Evolutionary conservation across 495 filamentous ascomycete species (phyloP).

Genomic region (Aspergillus taichungensis): DNA sequence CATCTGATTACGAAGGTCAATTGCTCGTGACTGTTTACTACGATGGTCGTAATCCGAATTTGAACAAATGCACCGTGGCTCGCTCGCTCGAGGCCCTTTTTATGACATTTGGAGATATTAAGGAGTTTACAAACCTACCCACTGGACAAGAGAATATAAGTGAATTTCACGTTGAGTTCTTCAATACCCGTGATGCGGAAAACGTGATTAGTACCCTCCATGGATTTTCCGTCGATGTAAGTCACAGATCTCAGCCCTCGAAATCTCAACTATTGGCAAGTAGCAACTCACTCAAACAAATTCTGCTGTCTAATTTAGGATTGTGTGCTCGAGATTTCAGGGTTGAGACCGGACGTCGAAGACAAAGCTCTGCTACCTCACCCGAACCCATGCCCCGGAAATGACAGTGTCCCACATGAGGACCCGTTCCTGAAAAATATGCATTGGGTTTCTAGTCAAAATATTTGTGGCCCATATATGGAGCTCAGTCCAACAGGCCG

Average conservation of each 20-base stretch:
- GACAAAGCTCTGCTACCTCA: slow-evolving; percentile 4
- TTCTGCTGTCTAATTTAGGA: slow-evolving; percentile 8
- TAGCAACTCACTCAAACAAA: background rate
- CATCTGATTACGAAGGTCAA: slow-evolving; percentile 29
- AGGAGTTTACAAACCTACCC: slow-evolving; percentile 34
- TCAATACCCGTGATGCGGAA: slow-evolving; percentile 33
- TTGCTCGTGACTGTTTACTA: slow-evolving; percentile 20
- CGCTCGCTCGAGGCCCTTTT: slow-evolving; percentile 37
- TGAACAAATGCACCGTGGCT: slow-evolving; percentile 14
- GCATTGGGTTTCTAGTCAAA: slow-evolving; percentile 8
- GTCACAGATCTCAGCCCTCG: slow-evolving; percentile 7
- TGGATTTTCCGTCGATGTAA: slow-evolving; percentile 39
- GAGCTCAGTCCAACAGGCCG: slow-evolving; percentile 32
- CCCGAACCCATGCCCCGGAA: slow-evolving; percentile 9
- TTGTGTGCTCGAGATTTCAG: slow-evolving; percentile 19
- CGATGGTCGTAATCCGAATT: slow-evolving; percentile 12
- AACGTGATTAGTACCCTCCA: slow-evolving; percentile 33
- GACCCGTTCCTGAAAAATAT: slow-evolving; percentile 3
- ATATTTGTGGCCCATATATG: slow-evolving; percentile 18
- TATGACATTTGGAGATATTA: slow-evolving; percentile 44
- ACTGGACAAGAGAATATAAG: slow-evolving; percentile 22
- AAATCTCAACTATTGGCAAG: background rate
- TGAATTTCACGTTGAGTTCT: slow-evolving; percentile 45
- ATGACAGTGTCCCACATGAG: slow-evolving; percentile 6
- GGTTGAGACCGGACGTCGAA: slow-evolving; percentile 18